Evolutionary conservation across 441 rosid species (phyloP).

Genomic region (Croton laevigatus): DNA sequence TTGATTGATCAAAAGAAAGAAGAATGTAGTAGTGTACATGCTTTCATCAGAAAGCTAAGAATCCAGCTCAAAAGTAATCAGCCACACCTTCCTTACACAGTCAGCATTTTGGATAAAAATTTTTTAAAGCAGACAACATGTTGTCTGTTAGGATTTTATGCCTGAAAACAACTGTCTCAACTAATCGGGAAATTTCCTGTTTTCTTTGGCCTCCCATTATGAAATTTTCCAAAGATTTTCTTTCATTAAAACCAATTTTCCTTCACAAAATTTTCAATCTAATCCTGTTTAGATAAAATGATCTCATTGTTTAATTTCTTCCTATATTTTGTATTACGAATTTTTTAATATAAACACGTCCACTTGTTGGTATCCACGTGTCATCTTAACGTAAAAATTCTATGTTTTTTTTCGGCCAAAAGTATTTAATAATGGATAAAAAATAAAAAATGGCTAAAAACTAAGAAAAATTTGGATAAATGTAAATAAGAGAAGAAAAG

Average conservation of each 20-base stretch:
- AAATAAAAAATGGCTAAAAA: neutral
- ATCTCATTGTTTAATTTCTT: neutral
- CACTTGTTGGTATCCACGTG: no score
- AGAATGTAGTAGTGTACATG: neutral
- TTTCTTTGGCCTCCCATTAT: constrained; percentile 12
- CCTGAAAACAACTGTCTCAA: constrained; percentile 12
- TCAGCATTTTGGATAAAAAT: neutral
- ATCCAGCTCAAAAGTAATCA: constrained; percentile 37
- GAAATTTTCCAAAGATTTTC: constrained; percentile 1
- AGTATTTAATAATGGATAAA: no score
- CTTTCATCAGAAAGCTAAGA: constrained; percentile 37
- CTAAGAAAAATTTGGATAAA: neutral
- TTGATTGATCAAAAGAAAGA: constrained; percentile 11
- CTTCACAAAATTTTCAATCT: neutral
- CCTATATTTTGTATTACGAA: no score
- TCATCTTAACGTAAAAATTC: no score
- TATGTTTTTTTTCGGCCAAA: no score
- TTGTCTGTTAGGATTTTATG: constrained; percentile 13
- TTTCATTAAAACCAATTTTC: neutral
- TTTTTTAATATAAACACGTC: no score
- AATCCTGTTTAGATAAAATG: neutral
- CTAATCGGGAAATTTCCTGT: constrained; percentile 11
- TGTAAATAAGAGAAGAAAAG: neutral
- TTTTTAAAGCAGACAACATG: neutral
- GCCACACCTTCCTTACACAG: constrained; percentile 25